Base-by-base conservation (phyloP, 768 basidiomycete species). In the Russula ochroleuca region DNA sequence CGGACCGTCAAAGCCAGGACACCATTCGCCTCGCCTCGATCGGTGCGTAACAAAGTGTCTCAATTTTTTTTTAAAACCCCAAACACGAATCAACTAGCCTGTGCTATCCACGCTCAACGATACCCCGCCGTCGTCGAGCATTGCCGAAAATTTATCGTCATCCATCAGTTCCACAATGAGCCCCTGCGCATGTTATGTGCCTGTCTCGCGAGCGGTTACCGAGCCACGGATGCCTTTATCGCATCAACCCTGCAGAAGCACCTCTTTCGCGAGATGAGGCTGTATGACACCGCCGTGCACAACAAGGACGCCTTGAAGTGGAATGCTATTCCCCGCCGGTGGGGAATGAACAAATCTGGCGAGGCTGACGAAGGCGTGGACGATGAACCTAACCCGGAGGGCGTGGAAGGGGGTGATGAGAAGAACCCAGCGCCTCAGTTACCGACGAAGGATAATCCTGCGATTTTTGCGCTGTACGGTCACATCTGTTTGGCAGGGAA, bases 91-190 rank as follows among this genome's bases (percentile, higher is more conserved):
- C 38, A 45, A 48, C 56, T 70, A 96, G 94, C 93, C 1, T 92
- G 90, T 70, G 86, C 87, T 8, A 82, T 90, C 41, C 73, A 79
- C 1, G 82, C 79, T 5, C 77, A 83, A 55, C 80, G 83, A 13
- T 82, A 82, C 69, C 69, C 77, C 23, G 75, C 80, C 11, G 83
- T 90, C 17, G 83, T 92, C 17, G 88, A 92, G 64, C 88, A 92
- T 70, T 82, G 82, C 37, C 84, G 93, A 28, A 88, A 88, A 66
- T 75, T 98, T 37, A 84, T 90, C 61, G 85, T 82, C 37, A 75
- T 76, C 0, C 79, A 93, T 70, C 93, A 96, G 70, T 94, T 91
- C 78, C 88, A 94, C 70, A 90, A 93, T 58, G 92, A 95, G 47
- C 88, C 93, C 0, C 75, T 90, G 14, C 85, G 92, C 7, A 80